A percentile compares a stretch with the other conserved stretches of the same genome.
These are phyloP conservation scores for Hsuehochloa calcarea DNA, from an alignment of 176 grass and related monocot genomes.

Conservation along the genomic window DNA sequence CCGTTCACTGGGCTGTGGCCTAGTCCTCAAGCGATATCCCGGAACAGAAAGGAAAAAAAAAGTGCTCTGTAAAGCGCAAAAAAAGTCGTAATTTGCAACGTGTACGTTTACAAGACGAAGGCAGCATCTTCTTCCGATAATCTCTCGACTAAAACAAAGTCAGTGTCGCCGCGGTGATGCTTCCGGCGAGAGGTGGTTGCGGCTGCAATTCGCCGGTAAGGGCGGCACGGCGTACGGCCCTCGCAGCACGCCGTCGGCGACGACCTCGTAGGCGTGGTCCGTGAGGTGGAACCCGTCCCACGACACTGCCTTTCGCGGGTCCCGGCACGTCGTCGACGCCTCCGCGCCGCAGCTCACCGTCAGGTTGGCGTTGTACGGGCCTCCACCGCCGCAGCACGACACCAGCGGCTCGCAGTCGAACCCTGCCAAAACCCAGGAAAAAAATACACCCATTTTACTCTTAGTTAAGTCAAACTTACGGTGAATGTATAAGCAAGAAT, in stretches of 20 bases:
- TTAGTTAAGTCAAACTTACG: too few relatives aligned
- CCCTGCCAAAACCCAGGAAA: background rate
- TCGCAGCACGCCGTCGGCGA: slow-evolving; percentile 25
- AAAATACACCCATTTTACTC: background rate
- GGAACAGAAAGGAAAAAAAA: background rate
- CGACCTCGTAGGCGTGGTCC: slow-evolving; percentile 34
- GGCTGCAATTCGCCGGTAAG: slow-evolving; percentile 4
- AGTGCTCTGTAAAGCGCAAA: too few relatives aligned
- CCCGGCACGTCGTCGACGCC: background rate
- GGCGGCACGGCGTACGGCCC: slow-evolving; percentile 35
- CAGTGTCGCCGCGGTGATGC: background rate
- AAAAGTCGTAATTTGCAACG: background rate
- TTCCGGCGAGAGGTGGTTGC: background rate
- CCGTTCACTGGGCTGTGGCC: background rate
- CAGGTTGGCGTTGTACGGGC: slow-evolving; percentile 27
- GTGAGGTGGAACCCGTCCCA: slow-evolving; percentile 58
- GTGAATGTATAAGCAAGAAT: background rate
- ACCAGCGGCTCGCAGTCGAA: slow-evolving; percentile 26
- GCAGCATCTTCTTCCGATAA: background rate
- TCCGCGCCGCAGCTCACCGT: background rate
- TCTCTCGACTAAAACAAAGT: background rate
- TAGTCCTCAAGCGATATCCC: background rate
- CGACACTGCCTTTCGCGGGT: slow-evolving; percentile 28
- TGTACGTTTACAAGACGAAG: background rate
- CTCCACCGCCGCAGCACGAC: slow-evolving; percentile 44